Conservation (phyloP, 2,329 filamentous ascomycete species). For the Hymenoscyphus fructigenus region DNA sequence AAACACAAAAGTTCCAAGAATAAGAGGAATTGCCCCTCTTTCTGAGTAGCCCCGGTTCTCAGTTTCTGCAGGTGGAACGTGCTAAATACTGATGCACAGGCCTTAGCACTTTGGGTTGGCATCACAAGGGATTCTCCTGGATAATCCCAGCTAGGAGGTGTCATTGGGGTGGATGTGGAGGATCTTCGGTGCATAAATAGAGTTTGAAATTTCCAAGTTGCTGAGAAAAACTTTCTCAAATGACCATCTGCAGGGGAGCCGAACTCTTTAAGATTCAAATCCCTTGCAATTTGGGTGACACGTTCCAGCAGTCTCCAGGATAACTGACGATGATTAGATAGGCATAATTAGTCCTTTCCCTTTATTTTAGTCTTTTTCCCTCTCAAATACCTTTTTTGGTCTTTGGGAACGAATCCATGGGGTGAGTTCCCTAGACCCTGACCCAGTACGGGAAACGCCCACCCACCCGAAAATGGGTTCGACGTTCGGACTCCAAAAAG, state of each 20-base stretch:
- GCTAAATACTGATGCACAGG: not conserved
- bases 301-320: not conserved
- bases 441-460: not conserved
- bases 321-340: not conserved
- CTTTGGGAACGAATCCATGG: not conserved
- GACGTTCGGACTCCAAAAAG: no score
- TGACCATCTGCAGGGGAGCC: not conserved
- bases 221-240: not conserved
- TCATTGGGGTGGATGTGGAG: constrained; percentile 8
- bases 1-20: not conserved
- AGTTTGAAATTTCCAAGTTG: not conserved
- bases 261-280: not conserved
- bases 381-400: not conserved
- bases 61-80: not conserved
- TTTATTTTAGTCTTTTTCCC: not conserved
- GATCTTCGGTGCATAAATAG: constrained; percentile 9
- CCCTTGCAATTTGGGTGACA: not conserved
- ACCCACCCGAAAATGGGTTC: not conserved
- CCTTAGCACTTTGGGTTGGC: not conserved
- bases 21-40: not conserved
- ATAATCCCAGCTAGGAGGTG: not conserved
- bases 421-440: not conserved
- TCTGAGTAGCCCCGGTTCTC: not conserved
- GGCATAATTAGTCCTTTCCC: not conserved
- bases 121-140: not conserved